Evolutionary conservation across 805 yeast species (phyloP), one percentile per base, ranked within the genome.

Genomic region (Candida gorgasii): DNA sequence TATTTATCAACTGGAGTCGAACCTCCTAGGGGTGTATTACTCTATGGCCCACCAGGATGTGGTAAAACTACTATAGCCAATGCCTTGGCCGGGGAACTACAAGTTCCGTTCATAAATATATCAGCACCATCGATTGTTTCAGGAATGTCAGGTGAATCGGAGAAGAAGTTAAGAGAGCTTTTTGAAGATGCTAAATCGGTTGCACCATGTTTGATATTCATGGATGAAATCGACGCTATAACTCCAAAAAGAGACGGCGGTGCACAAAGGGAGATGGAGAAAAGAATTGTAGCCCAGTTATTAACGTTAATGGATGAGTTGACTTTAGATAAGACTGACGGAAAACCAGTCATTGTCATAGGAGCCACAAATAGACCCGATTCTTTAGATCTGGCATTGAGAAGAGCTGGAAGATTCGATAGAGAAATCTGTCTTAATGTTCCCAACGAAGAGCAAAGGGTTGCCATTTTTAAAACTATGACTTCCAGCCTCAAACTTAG

Each of bases 21-120:
- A 51, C 97, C 97, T 13, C 96, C 98, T 14, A 74, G 97, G 18
- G 98, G 98, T 32, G 86, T 93, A 0, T 62, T 93, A 22, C 65
- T 93, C n/a, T 95, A 90, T 62, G 99, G 99, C 0, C 99, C 99
- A 0, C 99, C 98, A 1, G 99, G 99, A 12, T 93, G 99, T 71
- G 99, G 99, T 61, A 93, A 93, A 57, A 93, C 99, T 0, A 84
- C 96, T 32, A 82, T 93, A 41, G 99, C 99, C 3, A 89, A 89
- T 62, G 97, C 98, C 0, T 69, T 93, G 16, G 99, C 99, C 1
- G 96, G 96, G 20, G 96, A 92, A 57, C 73, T 93, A 23, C 86
- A 89, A 52, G 96, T 93, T 0, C 97, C 98, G 0, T 93, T 93
- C 58, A 80, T 93, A 13, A 84, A 86, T 34, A 75, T 93, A 1